These are phyloP conservation scores for Torulaspora pretoriensis DNA, from an alignment of 1,139 yeast species.

Conservation along the genomic window DNA sequence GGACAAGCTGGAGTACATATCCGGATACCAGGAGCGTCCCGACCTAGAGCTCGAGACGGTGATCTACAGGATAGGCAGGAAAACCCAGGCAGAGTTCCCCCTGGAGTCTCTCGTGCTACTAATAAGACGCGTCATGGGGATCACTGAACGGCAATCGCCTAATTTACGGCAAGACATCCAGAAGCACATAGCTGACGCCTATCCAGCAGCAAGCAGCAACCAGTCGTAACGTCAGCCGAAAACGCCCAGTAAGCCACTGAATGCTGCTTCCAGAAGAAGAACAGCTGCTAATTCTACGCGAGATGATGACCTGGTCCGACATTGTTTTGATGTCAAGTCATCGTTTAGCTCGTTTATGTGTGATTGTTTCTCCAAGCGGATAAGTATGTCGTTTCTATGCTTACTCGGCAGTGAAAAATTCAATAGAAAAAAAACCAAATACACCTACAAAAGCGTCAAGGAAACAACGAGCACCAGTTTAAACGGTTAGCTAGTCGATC, in stretches of 20 bases:
- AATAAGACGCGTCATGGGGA: slow-evolving; percentile 24
- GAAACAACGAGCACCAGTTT: neutral
- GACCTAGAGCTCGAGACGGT: slow-evolving; percentile 24
- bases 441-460: slow-evolving; percentile 5
- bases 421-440: neutral
- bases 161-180: slow-evolving; percentile 21
- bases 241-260: too few species aligned
- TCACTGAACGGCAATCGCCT: slow-evolving; percentile 19
- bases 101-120: slow-evolving; percentile 22
- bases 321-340: neutral
- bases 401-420: slow-evolving; percentile 5
- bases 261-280: neutral
- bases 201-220: slow-evolving; percentile 7
- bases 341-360: slow-evolving; percentile 6
- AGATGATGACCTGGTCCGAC: neutral
- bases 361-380: slow-evolving; percentile 6
- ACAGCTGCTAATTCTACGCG: neutral
- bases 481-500: neutral
- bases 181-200: slow-evolving; percentile 29
- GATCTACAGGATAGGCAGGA: slow-evolving; percentile 29
- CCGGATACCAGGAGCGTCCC: slow-evolving; percentile 22
- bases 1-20: slow-evolving; percentile 27
- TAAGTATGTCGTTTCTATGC: slow-evolving; percentile 7
- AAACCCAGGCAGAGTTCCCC: slow-evolving; percentile 30
- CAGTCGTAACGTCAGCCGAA: neutral